Conservation (phyloP, 176 grass and related monocot genomes). For the Oryza nivara region DNA sequence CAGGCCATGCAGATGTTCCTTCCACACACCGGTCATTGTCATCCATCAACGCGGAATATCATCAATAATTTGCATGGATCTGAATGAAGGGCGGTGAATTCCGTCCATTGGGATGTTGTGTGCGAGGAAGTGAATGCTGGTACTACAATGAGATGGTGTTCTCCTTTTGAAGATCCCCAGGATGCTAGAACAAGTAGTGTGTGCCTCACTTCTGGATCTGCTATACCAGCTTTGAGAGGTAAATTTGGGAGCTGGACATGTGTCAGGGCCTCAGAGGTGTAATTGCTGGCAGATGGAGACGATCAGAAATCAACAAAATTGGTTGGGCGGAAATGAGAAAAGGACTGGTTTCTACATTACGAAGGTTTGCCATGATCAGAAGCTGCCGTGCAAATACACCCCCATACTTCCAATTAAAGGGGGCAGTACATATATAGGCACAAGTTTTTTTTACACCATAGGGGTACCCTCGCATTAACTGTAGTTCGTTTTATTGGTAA, state of each 20-base stretch:
- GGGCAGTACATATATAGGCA: not conserved
- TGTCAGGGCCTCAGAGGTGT: constrained; percentile 1
- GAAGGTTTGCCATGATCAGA: not conserved
- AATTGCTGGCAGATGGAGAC: constrained; percentile 31
- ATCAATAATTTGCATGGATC: constrained; percentile 34
- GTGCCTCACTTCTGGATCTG: constrained; percentile 18
- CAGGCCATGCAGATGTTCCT: constrained; percentile 18
- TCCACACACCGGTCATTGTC: constrained; percentile 14
- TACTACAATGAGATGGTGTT: constrained; percentile 25
- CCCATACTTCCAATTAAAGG: not conserved
- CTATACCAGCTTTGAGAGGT: constrained; percentile 26
- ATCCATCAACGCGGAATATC: not conserved
- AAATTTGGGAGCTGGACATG: constrained; percentile 41
- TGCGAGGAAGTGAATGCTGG: constrained; percentile 39
- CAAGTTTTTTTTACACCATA: not conserved
- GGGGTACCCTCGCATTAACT: not conserved
- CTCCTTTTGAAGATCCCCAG: constrained; percentile 45
- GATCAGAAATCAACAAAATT: constrained; percentile 17
- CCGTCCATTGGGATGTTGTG: not conserved
- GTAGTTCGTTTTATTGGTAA: not conserved
- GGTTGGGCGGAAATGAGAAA: not conserved
- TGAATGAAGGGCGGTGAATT: constrained; percentile 12
- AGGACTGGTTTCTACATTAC: not conserved
- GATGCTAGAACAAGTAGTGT: constrained; percentile 39
- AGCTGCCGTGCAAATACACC: not conserved